Percentiles rank a stretch among this genome's conserved stretches.
Evolutionary conservation across 164 flowering plant species (phyloP).

Genomic region (Euptelea pleiosperma): DNA sequence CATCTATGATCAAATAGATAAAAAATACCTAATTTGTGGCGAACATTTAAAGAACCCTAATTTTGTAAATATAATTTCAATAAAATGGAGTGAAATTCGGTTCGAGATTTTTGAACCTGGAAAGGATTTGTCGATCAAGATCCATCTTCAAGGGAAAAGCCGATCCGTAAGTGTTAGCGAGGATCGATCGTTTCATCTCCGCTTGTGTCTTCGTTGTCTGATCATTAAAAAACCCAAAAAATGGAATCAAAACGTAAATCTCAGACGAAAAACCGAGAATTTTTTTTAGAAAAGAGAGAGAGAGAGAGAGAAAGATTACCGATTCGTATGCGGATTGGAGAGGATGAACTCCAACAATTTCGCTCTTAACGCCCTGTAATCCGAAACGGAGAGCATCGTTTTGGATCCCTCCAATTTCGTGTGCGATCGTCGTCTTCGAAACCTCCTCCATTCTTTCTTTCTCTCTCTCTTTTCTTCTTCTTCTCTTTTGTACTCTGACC

Average conservation of each 20-base stretch:
- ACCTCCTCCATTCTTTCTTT: conserved; percentile 45
- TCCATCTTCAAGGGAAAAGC: conserved; percentile 85
- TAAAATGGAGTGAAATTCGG: too few species aligned
- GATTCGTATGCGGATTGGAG: conserved; percentile 51
- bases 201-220: conserved; percentile 45
- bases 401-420: conserved; percentile 52
- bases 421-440: conserved; percentile 45
- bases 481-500: too few species aligned
- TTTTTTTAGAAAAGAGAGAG: too few species aligned
- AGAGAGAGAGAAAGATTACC: too few species aligned
- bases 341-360: conserved; percentile 69
- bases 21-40: background rate
- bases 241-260: too few species aligned
- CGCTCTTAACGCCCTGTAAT: conserved; percentile 76
- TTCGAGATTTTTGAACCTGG: conserved; percentile 41
- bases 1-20: background rate
- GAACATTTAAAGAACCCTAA: background rate
- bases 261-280: background rate
- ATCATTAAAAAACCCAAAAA: conserved; percentile 14
- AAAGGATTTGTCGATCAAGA: conserved; percentile 72
- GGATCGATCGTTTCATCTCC: conserved; percentile 48
- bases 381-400: conserved; percentile 76
- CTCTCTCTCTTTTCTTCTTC: too few species aligned
- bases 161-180: conserved; percentile 64
- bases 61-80: too few species aligned